A percentile compares a stretch with the other conserved stretches of the same genome.
phyloP scores from a whole-genome alignment of 2,329 filamentous ascomycete genomes.

The Cladosporium austrohemisphaericum region DNA sequence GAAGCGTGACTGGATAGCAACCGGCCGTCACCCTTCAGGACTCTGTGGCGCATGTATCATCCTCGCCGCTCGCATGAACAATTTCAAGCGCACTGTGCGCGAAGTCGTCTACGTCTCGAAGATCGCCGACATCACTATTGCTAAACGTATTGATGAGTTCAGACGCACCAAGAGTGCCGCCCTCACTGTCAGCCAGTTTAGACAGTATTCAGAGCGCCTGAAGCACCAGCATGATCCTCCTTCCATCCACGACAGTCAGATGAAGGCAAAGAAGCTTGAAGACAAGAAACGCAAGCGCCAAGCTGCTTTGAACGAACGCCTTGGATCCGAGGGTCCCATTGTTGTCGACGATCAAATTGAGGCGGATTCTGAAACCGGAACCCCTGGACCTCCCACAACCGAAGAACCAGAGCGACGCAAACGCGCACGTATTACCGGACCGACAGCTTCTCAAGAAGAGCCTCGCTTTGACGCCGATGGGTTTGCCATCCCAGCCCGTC shows the following conservation, averaged over 20 bases:
- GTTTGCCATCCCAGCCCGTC: conserved; percentile 37
- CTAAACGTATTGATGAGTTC: conserved; percentile 88
- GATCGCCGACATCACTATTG: conserved; percentile 88
- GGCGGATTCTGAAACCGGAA: conserved; percentile 9
- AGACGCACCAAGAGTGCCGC: conserved; percentile 78
- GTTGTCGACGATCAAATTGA: conserved; percentile 20
- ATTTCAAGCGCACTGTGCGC: conserved; percentile 85
- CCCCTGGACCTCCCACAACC: conserved; percentile 7
- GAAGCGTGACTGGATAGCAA: conserved; percentile 96
- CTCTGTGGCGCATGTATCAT: conserved; percentile 92
- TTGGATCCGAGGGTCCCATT: conserved; percentile 7
- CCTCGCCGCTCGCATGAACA: conserved; percentile 95
- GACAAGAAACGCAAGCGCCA: conserved; percentile 31
- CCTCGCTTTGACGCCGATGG: conserved; percentile 39
- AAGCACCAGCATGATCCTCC: conserved; percentile 79
- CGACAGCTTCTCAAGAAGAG: conserved; percentile 16
- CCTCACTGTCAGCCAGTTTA: conserved; percentile 83
- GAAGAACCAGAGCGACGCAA: conserved; percentile 15
- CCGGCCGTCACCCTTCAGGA: conserved; percentile 86
- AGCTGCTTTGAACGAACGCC: conserved; percentile 18
- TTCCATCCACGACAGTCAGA: conserved; percentile 66
- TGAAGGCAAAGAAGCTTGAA: conserved; percentile 39
- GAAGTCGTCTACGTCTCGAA: conserved; percentile 99
- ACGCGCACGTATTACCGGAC: neutral
- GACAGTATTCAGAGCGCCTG: conserved; percentile 61